These are phyloP conservation scores for Williopsis jadinii DNA, from an alignment of 1,139 yeast genomes.

Conservation along the genomic window DNA sequence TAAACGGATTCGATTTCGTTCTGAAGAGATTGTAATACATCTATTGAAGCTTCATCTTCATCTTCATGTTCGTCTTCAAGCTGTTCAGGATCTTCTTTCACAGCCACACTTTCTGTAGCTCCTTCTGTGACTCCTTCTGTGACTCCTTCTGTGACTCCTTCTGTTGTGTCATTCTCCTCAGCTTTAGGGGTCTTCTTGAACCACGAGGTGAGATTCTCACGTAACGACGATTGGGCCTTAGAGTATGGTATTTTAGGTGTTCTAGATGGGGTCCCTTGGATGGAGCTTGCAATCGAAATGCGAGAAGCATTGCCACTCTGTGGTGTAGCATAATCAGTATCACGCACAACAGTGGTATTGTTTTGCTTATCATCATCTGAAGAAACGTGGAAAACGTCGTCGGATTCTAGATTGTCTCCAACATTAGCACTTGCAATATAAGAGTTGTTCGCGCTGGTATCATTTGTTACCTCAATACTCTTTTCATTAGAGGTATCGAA, in stretches of 20 bases:
- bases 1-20: constrained; percentile 24
- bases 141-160: too few relatives aligned
- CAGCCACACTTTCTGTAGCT: neutral
- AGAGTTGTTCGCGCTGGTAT: neutral
- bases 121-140: neutral
- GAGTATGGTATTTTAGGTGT: constrained; percentile 15
- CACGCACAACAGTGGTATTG: neutral
- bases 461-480: neutral
- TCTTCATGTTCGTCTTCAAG: constrained; percentile 17
- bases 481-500: neutral
- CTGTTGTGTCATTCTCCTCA: too few relatives aligned
- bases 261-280: constrained; percentile 16
- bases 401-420: neutral
- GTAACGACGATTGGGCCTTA: constrained; percentile 6
- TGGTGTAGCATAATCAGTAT: constrained; percentile 13
- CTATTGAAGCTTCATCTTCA: constrained; percentile 7
- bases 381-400: constrained; percentile 1
- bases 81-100: constrained; percentile 13
- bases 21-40: constrained; percentile 14
- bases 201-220: constrained; percentile 1
- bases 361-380: neutral
- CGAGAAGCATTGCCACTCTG: constrained; percentile 9
- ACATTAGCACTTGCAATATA: neutral
- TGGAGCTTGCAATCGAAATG: constrained; percentile 13
- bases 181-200: neutral